phyloP scores from a whole-genome alignment of 129 eudicot genomes.

The Saussurea involucrata region DNA sequence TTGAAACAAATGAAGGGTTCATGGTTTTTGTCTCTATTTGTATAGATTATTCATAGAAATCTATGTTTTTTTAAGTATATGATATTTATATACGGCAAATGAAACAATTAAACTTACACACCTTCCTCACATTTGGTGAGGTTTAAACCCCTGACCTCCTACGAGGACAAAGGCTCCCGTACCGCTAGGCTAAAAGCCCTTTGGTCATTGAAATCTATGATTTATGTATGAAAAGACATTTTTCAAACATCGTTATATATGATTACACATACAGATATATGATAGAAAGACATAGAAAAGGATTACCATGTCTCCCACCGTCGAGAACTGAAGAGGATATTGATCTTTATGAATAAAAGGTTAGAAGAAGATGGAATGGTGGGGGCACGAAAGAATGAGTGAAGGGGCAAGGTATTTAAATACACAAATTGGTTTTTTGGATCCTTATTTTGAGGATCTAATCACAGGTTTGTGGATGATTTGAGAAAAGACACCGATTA shows the following conservation, averaged over 20 bases:
- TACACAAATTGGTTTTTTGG: not conserved
- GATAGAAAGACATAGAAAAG: not conserved
- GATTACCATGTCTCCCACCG: constrained; percentile 6
- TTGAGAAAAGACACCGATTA: not conserved
- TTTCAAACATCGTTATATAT: not conserved
- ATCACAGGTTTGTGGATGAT: not conserved
- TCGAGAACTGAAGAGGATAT: constrained; percentile 4
- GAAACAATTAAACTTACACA: too few relatives aligned
- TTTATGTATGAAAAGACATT: not conserved
- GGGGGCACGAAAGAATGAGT: constrained; percentile 21
- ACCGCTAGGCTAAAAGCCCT: too few relatives aligned
- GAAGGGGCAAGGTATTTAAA: not conserved
- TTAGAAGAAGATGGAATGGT: constrained; percentile 11
- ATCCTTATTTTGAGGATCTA: not conserved
- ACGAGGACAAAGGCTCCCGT: too few relatives aligned
- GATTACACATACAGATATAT: not conserved
- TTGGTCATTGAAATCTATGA: not conserved
- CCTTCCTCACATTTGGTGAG: too few relatives aligned
- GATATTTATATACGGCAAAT: too few relatives aligned
- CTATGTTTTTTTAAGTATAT: too few relatives aligned
- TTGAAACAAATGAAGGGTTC: not conserved
- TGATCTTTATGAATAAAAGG: constrained; percentile 9
- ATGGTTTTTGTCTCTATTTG: not conserved
- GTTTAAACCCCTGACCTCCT: too few relatives aligned
- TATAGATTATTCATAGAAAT: not conserved